phyloP scores from a whole-genome alignment of 495 filamentous ascomycete genomes.

The Tuber calosporum region DNA sequence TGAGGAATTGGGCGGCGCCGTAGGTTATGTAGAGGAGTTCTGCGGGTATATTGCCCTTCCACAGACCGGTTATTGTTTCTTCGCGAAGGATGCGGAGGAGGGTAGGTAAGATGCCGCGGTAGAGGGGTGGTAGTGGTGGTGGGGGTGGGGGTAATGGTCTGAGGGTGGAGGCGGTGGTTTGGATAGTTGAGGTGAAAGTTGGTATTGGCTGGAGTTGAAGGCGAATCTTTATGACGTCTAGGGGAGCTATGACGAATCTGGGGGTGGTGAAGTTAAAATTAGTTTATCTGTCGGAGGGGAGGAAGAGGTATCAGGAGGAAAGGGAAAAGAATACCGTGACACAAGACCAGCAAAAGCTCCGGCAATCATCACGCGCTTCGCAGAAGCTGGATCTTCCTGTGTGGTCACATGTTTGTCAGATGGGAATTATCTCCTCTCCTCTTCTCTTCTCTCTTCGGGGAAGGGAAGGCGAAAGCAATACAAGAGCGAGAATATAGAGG shows the following conservation, averaged over 20 bases:
- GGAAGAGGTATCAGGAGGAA: constrained; percentile 10
- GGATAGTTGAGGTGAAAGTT: constrained; percentile 2
- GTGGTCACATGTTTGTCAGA: background rate
- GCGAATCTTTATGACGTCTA: constrained; percentile 72
- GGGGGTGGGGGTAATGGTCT: constrained; percentile 47
- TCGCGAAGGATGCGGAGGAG: constrained; percentile 64
- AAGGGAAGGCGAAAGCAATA: background rate
- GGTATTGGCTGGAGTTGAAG: constrained; percentile 55
- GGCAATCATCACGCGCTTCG: constrained; percentile 61
- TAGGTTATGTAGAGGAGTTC: constrained; percentile 90
- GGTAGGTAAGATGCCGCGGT: constrained; percentile 72
- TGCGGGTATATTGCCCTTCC: constrained; percentile 97
- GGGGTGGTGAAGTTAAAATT: constrained; percentile 63
- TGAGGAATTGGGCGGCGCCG: constrained; percentile 77
- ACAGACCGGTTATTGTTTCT: constrained; percentile 80
- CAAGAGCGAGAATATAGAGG: background rate
- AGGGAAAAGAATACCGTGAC: constrained; percentile 54
- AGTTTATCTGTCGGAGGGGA: constrained; percentile 44
- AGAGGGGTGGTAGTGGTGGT: constrained; percentile 54
- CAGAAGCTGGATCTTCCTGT: background rate
- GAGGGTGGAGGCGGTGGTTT: background rate
- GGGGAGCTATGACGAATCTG: constrained; percentile 69
- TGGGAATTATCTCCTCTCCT: background rate
- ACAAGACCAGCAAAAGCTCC: constrained; percentile 84
- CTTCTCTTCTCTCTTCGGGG: background rate